Evolutionary conservation across 306 rosid genomes (phyloP).

Genomic region (Arachis stenosperma): DNA sequence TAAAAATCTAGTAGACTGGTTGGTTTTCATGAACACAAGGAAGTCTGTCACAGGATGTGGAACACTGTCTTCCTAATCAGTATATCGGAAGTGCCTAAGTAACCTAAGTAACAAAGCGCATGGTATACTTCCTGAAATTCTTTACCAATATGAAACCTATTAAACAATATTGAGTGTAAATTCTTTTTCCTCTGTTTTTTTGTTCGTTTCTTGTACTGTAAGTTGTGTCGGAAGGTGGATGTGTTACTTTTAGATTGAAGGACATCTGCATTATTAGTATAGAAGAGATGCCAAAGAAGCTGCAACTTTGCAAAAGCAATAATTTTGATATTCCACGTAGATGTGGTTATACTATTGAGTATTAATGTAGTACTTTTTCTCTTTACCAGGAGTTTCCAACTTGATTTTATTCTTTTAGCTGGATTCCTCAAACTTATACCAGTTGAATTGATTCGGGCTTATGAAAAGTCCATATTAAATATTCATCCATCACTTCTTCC

Average conservation of each 20-base stretch:
- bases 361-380: constrained; percentile 1
- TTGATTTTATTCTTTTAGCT: constrained; percentile 85
- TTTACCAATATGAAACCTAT: background rate
- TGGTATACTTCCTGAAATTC: background rate
- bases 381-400: constrained; percentile 57
- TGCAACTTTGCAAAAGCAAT: background rate
- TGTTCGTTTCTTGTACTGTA: background rate
- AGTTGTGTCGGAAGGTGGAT: background rate
- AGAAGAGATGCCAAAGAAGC: background rate
- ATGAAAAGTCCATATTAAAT: constrained; percentile 67
- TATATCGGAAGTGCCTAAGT: background rate
- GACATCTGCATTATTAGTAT: background rate
- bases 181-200: background rate
- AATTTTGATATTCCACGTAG: constrained; percentile 11
- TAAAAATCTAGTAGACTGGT: background rate
- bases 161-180: background rate
- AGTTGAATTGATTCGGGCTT: constrained; percentile 68
- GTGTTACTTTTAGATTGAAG: constrained; percentile 15
- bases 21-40: background rate
- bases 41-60: background rate
- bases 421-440: constrained; percentile 92
- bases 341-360: constrained; percentile 13
- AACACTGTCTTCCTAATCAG: background rate
- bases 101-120: background rate
- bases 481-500: constrained; percentile 98